A percentile compares a stretch with the other conserved stretches of the same genome.
These are phyloP conservation scores for Margaritispora aquatica DNA, from an alignment of 495 filamentous ascomycete species.

Conservation along the genomic window DNA sequence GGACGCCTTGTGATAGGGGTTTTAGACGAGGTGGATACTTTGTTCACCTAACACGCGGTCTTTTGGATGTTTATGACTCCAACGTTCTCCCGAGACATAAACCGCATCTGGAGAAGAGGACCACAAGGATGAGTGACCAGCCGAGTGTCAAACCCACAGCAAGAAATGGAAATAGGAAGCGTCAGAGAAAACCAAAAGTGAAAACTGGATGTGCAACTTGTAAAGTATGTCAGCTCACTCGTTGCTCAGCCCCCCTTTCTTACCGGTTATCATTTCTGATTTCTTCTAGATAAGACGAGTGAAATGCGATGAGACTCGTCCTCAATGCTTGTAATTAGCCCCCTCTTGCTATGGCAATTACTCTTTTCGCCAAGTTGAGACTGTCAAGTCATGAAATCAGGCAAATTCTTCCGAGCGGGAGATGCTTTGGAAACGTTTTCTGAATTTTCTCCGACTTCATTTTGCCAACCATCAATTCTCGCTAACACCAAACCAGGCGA, in stretches of 20 bases:
- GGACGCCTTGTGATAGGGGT: too few species aligned
- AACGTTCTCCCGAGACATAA: not conserved
- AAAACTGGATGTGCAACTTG: slow-evolving; percentile 17
- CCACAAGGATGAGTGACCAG: not conserved
- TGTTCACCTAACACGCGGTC: not conserved
- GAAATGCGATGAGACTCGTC: slow-evolving; percentile 52
- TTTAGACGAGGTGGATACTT: not conserved
- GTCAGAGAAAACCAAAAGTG: slow-evolving; percentile 11
- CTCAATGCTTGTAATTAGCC: slow-evolving; percentile 44
- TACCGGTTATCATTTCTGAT: not conserved
- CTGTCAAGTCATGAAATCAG: too few species aligned
- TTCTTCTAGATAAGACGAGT: slow-evolving; percentile 36
- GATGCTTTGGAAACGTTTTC: too few species aligned
- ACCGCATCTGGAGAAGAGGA: not conserved
- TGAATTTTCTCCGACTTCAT: too few species aligned
- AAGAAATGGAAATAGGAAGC: not conserved
- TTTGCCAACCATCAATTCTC: too few species aligned
- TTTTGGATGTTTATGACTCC: not conserved
- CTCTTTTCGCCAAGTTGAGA: too few species aligned
- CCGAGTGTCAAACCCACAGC: not conserved
- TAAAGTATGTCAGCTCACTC: slow-evolving; percentile 1
- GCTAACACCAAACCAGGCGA: too few species aligned
- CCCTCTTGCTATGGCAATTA: too few species aligned
- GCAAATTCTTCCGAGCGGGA: too few species aligned
- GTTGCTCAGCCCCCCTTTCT: not conserved